Evolutionary conservation across 768 basidiomycete genomes (phyloP).

Genomic region (Daedaleopsis nitida): DNA sequence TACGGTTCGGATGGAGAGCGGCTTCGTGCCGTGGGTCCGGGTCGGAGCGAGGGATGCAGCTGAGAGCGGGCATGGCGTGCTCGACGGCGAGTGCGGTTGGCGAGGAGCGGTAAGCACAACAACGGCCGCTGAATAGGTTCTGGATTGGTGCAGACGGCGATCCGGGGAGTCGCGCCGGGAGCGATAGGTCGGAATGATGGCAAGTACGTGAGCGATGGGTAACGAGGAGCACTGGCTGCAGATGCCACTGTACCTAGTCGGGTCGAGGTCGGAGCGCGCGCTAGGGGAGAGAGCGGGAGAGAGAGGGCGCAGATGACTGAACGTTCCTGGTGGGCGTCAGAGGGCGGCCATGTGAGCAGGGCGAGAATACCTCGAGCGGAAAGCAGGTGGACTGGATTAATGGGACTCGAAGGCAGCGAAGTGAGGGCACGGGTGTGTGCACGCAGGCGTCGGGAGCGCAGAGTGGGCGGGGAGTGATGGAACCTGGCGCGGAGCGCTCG

Average conservation of each 20-base stretch:
- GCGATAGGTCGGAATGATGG: background rate
- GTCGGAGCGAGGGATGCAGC: background rate
- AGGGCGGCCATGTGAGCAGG: no score
- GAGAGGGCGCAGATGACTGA: background rate
- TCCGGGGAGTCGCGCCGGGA: background rate
- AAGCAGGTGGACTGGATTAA: no score
- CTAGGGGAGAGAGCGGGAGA: background rate
- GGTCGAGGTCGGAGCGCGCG: constrained; percentile 5
- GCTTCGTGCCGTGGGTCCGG: no score
- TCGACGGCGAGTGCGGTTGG: background rate
- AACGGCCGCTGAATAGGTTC: background rate
- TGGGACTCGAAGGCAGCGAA: no score
- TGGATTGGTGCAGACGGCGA: background rate
- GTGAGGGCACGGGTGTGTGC: background rate
- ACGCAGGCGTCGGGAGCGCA: background rate
- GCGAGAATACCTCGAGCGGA: no score
- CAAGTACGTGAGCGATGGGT: background rate
- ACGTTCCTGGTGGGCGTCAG: no score
- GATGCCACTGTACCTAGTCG: background rate
- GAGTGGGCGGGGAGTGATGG: background rate
- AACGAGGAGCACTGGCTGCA: background rate
- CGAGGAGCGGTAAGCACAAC: background rate
- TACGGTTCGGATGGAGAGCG: no score
- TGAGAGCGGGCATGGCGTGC: background rate
- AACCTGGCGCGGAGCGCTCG: background rate